Conservation (phyloP, 2,329 filamentous ascomycete species). For the Fusarium sp. region DNA sequence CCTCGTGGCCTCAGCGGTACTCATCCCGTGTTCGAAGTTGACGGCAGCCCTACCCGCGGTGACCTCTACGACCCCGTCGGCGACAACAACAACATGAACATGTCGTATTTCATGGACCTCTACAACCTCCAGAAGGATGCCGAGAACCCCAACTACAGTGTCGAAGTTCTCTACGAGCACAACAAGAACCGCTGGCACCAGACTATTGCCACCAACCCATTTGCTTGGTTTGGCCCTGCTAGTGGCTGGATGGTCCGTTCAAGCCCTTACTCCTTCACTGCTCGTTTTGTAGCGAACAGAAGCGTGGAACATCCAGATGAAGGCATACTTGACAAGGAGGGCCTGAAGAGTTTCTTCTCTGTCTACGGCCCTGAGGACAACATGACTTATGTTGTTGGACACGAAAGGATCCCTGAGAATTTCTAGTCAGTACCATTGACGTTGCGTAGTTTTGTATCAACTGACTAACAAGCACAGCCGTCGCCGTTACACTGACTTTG, state of each 20-base stretch:
- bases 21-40: constrained; percentile 65
- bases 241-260: constrained; percentile 60
- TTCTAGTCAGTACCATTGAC: constrained; percentile 51
- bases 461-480: constrained; percentile 10
- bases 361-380: constrained; percentile 51
- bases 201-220: constrained; percentile 59
- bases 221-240: constrained; percentile 64
- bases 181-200: constrained; percentile 57
- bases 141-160: constrained; percentile 43
- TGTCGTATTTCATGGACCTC: constrained; percentile 60
- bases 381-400: constrained; percentile 56
- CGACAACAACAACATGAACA: constrained; percentile 60
- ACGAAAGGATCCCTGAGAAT: constrained; percentile 62
- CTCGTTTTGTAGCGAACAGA: constrained; percentile 56
- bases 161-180: constrained; percentile 55
- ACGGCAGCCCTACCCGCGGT: constrained; percentile 61
- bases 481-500: constrained; percentile 54
- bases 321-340: constrained; percentile 45
- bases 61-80: constrained; percentile 60
- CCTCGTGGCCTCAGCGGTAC: constrained; percentile 59
- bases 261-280: constrained; percentile 57
- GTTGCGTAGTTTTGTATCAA: no score
- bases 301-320: constrained; percentile 51
- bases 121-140: constrained; percentile 55
- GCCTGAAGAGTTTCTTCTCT: constrained; percentile 58